phyloP scores from a whole-genome alignment of 495 filamentous ascomycete genomes.

The Daldinia vernicosa region DNA sequence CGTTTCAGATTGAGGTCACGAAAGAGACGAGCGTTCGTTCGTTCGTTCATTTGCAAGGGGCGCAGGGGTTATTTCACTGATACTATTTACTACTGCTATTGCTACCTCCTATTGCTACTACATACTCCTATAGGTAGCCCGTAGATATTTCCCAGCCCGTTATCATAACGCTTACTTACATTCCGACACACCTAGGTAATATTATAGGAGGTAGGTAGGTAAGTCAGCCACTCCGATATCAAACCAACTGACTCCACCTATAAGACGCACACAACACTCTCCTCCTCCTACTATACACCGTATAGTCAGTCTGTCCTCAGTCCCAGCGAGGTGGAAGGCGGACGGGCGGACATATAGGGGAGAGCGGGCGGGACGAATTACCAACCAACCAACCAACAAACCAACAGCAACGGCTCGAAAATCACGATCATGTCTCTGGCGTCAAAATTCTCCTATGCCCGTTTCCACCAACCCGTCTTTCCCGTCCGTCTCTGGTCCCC shows the following conservation, averaged over 20 bases:
- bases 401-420: not conserved
- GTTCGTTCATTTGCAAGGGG: not conserved
- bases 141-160: not conserved
- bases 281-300: no score
- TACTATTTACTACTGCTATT: not conserved
- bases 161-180: not conserved
- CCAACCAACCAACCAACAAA: not conserved
- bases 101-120: not conserved
- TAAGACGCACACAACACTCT: not conserved
- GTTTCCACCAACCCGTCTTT: constrained; percentile 26
- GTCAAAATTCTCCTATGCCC: constrained; percentile 42
- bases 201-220: no score
- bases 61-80: not conserved
- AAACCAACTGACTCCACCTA: not conserved
- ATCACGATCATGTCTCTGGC: constrained; percentile 1
- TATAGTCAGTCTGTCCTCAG: not conserved
- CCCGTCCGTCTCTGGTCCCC: not conserved
- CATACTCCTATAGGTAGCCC: not conserved
- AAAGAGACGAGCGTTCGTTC: constrained; percentile 8
- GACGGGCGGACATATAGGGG: not conserved
- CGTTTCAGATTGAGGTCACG: constrained; percentile 42
- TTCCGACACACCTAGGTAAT: no score
- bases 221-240: not conserved
- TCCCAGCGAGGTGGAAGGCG: not conserved
- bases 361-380: not conserved